phyloP scores from a whole-genome alignment of 257 asterid genomes.

The Plantago elongata region DNA sequence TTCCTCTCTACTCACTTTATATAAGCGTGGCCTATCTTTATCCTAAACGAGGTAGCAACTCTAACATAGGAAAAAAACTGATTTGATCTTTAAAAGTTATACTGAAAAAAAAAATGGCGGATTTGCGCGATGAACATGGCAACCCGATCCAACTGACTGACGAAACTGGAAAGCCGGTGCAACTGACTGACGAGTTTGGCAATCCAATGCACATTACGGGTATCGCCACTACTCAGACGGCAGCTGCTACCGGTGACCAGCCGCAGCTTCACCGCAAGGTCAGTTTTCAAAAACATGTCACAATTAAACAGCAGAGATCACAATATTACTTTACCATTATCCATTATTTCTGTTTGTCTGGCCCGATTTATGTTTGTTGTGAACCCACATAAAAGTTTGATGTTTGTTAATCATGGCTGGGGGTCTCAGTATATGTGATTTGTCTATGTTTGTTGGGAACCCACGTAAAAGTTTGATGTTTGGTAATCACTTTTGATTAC shows the following conservation, averaged over 20 bases:
- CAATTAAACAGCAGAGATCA: too few species aligned
- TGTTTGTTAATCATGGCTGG: too few species aligned
- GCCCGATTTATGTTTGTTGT: too few species aligned
- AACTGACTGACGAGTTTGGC: constrained; percentile 70
- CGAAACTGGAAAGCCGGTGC: constrained; percentile 73
- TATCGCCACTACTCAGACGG: constrained; percentile 40
- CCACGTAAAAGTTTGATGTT: too few species aligned
- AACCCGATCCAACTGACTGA: constrained; percentile 76
- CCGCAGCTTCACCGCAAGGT: constrained; percentile 45
- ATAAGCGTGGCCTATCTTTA: neutral
- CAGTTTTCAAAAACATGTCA: constrained; percentile 20
- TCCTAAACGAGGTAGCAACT: too few species aligned
- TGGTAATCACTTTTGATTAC: too few species aligned
- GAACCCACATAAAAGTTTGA: too few species aligned
- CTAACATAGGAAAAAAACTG: neutral
- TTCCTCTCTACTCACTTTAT: neutral
- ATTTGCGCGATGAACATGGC: constrained; percentile 73
- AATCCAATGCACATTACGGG: constrained; percentile 73
- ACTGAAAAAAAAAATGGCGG: constrained; percentile 43
- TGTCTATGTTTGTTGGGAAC: too few species aligned
- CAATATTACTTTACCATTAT: too few species aligned
- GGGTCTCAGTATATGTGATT: too few species aligned
- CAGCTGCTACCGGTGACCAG: constrained; percentile 17
- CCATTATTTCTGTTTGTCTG: too few species aligned
- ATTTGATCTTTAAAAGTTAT: neutral